Base-by-base conservation (phyloP, 352 stramenopile genomes). In the Phytopythium vexans region DNA sequence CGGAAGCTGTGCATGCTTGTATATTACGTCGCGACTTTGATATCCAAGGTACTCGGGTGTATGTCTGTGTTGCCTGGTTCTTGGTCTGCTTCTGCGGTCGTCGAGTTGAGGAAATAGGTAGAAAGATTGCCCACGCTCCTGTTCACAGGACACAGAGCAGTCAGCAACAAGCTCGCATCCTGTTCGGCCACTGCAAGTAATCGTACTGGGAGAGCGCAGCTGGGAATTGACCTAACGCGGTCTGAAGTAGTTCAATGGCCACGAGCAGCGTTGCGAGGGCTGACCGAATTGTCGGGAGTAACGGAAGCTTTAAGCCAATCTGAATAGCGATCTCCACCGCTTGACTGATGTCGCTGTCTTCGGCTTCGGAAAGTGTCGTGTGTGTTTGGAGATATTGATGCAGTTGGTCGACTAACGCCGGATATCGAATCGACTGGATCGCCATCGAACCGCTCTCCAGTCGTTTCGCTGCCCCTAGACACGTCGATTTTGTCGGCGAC, bases 151-250 rank as follows among this genome's bases (percentile, higher is more conserved):
- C 6, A 6, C 4, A 7, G 5, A 32, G 36, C 8, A 38, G 43
- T 39, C 27, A 33, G 6, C 2, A 39, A 12, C 11, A 12, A 3
- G 12, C 9, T 27, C 12, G 10, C 10, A 3, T 21, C 14, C 11
- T 11, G 21, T 48, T 14, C 11, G 12, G 12, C 6, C 6, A 6
- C 4, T 5, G n/a, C 41, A 39, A 47, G 9, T 34, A 8, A 15
- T 65, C 60, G 62, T 70, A 70, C 67, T 57, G 50, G 14, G 40
- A 50, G 36, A 76, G 39, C n/a, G 56, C 52, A 14, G 27, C 35
- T 6, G 68, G 62, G 3, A 71, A 39, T 9, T 49, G 39, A 1
- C 63, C 60, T 14, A 62, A 21, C 5, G 61, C 45, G 2, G 48
- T 21, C 16, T 68, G 49, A 3, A 75, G 49, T 14, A 66, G 47